Conservation (phyloP, 768 basidiomycete genomes). For the Trametes meyenii region DNA sequence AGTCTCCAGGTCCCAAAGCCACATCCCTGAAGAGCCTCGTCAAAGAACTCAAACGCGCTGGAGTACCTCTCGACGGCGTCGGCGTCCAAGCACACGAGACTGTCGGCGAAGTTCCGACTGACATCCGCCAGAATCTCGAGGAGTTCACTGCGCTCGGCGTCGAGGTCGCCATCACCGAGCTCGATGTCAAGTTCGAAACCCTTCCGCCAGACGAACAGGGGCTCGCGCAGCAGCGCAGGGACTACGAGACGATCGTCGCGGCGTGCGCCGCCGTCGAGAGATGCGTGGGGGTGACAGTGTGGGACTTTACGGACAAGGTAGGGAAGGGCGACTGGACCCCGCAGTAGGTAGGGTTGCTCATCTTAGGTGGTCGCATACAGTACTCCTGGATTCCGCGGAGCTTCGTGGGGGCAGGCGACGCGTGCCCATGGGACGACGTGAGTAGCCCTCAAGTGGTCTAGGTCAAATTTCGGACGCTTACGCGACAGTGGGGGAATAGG, state of each 20-base stretch:
- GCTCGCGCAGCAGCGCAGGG: conserved; percentile 54
- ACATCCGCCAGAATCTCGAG: conserved; percentile 49
- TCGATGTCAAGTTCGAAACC: conserved; percentile 58
- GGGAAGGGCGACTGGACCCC: not conserved
- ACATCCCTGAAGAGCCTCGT: conserved; percentile 59
- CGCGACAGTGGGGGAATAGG: not conserved
- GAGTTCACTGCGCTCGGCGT: conserved; percentile 60
- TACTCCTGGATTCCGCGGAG: conserved; percentile 40
- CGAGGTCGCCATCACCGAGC: conserved; percentile 70
- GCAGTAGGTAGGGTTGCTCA: too few relatives aligned
- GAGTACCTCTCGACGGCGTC: conserved; percentile 60
- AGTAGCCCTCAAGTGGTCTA: not conserved
- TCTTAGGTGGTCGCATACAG: not conserved
- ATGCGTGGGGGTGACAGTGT: conserved; percentile 42
- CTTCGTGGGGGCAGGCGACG: conserved; percentile 36
- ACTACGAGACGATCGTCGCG: conserved; percentile 55
- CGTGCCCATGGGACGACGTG: conserved; percentile 33
- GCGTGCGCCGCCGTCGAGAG: conserved; percentile 47
- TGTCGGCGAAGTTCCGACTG: conserved; percentile 53
- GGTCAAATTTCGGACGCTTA: not conserved
- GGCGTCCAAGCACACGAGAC: conserved; percentile 62
- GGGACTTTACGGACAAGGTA: conserved; percentile 44
- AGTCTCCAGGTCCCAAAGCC: conserved; percentile 46
- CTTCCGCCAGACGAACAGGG: conserved; percentile 47
- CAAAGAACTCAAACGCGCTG: conserved; percentile 45